Evolutionary conservation across 1,284 basidiomycete genomes (phyloP), one percentile per base, ranked within the genome.

Genomic region (Ceratobasidium sp.): DNA sequence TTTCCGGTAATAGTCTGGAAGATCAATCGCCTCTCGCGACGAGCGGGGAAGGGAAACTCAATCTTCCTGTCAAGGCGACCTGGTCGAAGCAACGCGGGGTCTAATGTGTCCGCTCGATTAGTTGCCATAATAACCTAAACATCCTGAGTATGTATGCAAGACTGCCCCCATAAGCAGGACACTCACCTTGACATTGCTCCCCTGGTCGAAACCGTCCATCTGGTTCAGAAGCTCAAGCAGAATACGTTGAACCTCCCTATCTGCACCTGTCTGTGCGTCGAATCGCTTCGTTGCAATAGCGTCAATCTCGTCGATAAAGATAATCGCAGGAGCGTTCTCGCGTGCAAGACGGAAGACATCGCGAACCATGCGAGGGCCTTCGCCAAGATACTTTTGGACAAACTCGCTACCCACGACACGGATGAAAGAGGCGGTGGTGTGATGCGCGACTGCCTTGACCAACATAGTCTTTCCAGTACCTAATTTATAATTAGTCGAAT

Each of bases 191-290:
- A 99, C 98, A 82, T 97, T 99, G 84, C 96, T 97, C 6, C 95
- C 95, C 85, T 99, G 98, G 85, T 99, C 98, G 86, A 99, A 99
- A 80, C 98, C 98, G 83, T 99, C 98, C 98, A 99, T 99, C 84
- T 99, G 98, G 84, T 98, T 99, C 79, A 99, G 89, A 79, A 99
- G 87, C 84, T 99, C 98, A n/a, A 99, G 91, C 80, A 99, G 85
- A 83, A 99, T 99, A 86, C 98, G 96, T 85, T 99, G 98, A 23
- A 99, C 98, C 87, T 99, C 98, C 81, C 98, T 91, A 86, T 99
- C 98, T 15, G 98, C 98, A 83, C 98, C 98, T 0, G 98, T 99
- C 85, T 99, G 98, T 3, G 98, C 98, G 83, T 99, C 98, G 87
- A 99, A 99, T 84, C 98, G 96, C 86, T 99, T 99, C 54, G 98